Evolutionary conservation across 257 asterid species (phyloP).

Genomic region (Osmanthus fragrans): DNA sequence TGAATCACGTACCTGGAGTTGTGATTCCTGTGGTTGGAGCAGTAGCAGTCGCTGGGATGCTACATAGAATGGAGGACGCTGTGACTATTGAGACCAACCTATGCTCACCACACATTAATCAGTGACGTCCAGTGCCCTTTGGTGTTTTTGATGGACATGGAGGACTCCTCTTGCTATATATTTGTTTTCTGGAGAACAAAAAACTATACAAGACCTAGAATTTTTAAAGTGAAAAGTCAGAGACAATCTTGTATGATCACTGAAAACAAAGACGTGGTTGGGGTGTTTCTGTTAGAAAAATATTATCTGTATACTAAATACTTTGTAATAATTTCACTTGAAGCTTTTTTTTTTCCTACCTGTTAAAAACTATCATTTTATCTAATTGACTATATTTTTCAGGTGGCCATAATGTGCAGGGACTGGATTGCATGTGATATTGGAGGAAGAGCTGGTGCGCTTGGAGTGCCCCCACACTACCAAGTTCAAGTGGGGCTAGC

Average conservation of each 20-base stretch:
- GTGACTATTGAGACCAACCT: slow-evolving; percentile 15
- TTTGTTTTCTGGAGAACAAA: not conserved
- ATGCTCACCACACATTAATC: slow-evolving; percentile 20
- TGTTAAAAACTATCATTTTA: not conserved
- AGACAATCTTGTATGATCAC: not conserved
- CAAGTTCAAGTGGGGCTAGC: not conserved
- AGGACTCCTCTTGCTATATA: not conserved
- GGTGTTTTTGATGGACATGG: slow-evolving; percentile 31
- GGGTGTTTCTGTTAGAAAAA: not conserved
- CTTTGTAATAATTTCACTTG: not conserved
- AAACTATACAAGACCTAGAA: not conserved
- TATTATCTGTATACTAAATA: not conserved
- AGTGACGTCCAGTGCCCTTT: slow-evolving; percentile 8
- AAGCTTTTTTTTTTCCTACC: not conserved
- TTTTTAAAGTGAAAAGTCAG: not conserved
- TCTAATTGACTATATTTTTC: not conserved
- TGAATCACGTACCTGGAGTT: not conserved
- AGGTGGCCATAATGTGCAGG: slow-evolving; percentile 22
- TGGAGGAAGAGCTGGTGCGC: slow-evolving; percentile 22
- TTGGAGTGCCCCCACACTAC: not conserved
- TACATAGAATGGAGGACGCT: slow-evolving; percentile 23
- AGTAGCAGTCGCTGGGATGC: slow-evolving; percentile 22
- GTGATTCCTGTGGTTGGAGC: slow-evolving; percentile 10
- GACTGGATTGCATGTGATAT: slow-evolving; percentile 19
- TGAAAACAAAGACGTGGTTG: not conserved